Evolutionary conservation across 2,329 filamentous ascomycete species (phyloP).

Genomic region (Akanthomyces lecanii): DNA sequence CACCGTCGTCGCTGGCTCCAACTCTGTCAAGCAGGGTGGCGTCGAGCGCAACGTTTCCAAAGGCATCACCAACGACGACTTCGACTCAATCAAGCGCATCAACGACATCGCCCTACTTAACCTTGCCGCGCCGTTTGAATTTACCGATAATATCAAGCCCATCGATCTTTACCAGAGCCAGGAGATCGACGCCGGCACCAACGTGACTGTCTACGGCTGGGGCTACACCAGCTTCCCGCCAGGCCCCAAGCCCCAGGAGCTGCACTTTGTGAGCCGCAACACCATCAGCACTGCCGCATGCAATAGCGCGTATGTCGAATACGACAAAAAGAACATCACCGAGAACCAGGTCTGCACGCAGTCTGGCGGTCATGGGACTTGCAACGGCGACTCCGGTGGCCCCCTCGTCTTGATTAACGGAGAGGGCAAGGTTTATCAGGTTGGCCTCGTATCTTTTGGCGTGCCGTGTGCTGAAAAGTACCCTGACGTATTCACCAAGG

Average conservation of each 20-base stretch:
- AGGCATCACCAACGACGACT: neutral
- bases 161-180: neutral
- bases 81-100: neutral
- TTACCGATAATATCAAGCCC: neutral
- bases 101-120: conserved; percentile 5
- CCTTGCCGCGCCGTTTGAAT: neutral
- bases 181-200: conserved; percentile 5
- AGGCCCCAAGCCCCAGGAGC: neutral
- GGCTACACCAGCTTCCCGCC: conserved; percentile 6
- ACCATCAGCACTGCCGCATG: neutral
- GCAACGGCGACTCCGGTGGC: conserved; percentile 10
- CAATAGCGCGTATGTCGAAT: neutral
- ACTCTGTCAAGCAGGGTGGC: neutral
- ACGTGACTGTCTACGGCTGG: conserved; percentile 13
- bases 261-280: neutral
- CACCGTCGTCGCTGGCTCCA: conserved; percentile 4
- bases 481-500: conserved; percentile 8
- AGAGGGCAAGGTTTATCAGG: neutral
- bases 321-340: neutral
- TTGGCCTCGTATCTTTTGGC: conserved; percentile 7
- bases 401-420: neutral
- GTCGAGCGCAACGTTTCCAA: neutral
- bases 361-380: neutral
- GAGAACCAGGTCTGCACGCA: conserved; percentile 4
- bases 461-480: neutral